Evolutionary conservation across 805 yeast genomes (phyloP).

Genomic region (Kodamaea neixiangensis): DNA sequence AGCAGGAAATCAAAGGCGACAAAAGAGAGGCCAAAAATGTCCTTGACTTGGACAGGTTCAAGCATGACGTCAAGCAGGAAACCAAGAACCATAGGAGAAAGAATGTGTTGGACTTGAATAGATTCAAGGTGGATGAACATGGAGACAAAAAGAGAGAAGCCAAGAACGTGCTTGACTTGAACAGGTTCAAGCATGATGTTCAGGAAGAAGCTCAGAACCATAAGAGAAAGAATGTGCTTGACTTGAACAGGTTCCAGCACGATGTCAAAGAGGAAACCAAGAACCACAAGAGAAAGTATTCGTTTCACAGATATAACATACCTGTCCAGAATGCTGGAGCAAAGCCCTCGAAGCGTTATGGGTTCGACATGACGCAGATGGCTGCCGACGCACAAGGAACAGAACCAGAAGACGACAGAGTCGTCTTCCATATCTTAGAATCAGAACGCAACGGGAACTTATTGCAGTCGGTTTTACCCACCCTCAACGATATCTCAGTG

Average conservation of each 20-base stretch:
- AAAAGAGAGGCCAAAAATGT: slow-evolving; percentile 18
- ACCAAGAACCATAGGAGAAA: background rate
- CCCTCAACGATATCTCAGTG: slow-evolving; percentile 47
- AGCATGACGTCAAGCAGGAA: background rate
- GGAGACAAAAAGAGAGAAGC: slow-evolving; percentile 6
- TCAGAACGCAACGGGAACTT: slow-evolving; percentile 20
- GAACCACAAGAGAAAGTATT: slow-evolving; percentile 1
- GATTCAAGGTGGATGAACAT: background rate
- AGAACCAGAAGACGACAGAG: slow-evolving; percentile 13
- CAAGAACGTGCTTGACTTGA: slow-evolving; percentile 8
- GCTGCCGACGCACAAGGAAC: background rate
- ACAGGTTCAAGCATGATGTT: slow-evolving; percentile 5
- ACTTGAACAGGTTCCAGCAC: slow-evolving; percentile 5
- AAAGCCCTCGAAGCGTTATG: background rate
- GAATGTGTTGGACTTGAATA: slow-evolving; percentile 10
- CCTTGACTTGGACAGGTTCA: slow-evolving; percentile 7
- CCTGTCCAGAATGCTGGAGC: background rate
- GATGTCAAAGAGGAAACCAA: background rate
- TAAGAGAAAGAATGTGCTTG: slow-evolving; percentile 7
- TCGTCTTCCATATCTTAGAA: slow-evolving; percentile 15
- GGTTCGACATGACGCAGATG: slow-evolving; percentile 4
- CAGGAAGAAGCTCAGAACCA: background rate
- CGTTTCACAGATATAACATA: background rate
- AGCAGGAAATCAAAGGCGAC: background rate
- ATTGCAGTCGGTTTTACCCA: slow-evolving; percentile 40